phyloP scores from a whole-genome alignment of 768 basidiomycete species.

The Mycena rosella region DNA sequence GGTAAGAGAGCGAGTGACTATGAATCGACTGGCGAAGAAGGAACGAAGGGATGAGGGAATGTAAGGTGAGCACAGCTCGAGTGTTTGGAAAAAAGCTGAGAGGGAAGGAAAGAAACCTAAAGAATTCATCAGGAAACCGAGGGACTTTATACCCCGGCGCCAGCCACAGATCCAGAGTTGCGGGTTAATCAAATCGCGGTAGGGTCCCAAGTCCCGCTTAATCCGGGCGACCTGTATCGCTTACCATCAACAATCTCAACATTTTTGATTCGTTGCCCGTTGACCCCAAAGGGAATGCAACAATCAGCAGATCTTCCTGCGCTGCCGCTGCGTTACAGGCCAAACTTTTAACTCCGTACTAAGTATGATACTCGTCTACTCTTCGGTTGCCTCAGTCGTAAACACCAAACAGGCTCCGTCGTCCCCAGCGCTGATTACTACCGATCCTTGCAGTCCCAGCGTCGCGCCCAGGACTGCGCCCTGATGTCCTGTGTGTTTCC shows the following conservation, averaged over 20 bases:
- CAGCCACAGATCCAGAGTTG: too few species aligned
- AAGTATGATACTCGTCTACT: too few species aligned
- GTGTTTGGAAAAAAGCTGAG: slow-evolving; percentile 26
- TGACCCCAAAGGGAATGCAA: too few species aligned
- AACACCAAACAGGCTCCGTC: slow-evolving; percentile 91
- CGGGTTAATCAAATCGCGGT: too few species aligned
- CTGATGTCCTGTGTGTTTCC: slow-evolving; percentile 86
- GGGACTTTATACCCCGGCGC: slow-evolving; percentile 18
- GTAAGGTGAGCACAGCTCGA: slow-evolving; percentile 38
- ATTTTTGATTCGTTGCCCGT: too few species aligned
- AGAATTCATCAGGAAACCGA: not conserved
- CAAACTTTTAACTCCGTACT: too few species aligned
- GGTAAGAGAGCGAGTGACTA: slow-evolving; percentile 34
- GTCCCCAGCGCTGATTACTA: slow-evolving; percentile 91
- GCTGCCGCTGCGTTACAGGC: too few species aligned
- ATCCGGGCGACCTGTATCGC: too few species aligned
- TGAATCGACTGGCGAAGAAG: slow-evolving; percentile 32
- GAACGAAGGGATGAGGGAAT: slow-evolving; percentile 30
- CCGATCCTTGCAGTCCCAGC: slow-evolving; percentile 75
- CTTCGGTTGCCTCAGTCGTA: slow-evolving; percentile 67
- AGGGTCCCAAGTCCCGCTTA: too few species aligned
- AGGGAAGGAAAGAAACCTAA: slow-evolving; percentile 34
- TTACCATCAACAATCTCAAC: too few species aligned
- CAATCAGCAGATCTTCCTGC: too few species aligned
- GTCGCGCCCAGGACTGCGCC: slow-evolving; percentile 83